A percentile compares a stretch with the other conserved stretches of the same genome.
phyloP scores from a whole-genome alignment of 352 stramenopile species.

The Pythium folliculosum region DNA sequence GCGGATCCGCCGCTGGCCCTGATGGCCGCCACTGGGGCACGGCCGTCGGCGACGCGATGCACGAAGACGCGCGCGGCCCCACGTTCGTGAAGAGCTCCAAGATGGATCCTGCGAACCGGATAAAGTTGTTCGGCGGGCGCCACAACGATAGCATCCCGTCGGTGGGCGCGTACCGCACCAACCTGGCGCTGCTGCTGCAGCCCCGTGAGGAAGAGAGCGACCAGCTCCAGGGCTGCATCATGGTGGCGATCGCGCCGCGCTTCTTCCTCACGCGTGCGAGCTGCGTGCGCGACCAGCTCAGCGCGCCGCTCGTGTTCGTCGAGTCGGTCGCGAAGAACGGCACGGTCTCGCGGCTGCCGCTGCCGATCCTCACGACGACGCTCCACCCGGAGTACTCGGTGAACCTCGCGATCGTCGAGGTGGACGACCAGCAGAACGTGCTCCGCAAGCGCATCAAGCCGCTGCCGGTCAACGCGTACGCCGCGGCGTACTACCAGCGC shows the following conservation, averaged over 20 bases:
- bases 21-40: no score
- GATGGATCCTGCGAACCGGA: background rate
- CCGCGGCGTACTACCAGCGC: slow-evolving; percentile 15
- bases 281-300: slow-evolving; percentile 17
- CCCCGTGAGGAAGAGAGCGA: slow-evolving; percentile 16
- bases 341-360: background rate
- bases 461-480: slow-evolving; percentile 11
- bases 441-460: slow-evolving; percentile 3
- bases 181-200: slow-evolving; percentile 27
- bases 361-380: slow-evolving; percentile 19
- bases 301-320: slow-evolving; percentile 12
- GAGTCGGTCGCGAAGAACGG: slow-evolving; percentile 11
- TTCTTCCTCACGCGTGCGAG: slow-evolving; percentile 32
- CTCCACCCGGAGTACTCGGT: slow-evolving; percentile 22
- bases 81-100: background rate
- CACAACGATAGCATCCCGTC: slow-evolving; percentile 19
- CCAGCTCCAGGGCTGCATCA: slow-evolving; percentile 28
- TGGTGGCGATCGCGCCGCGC: slow-evolving; percentile 26
- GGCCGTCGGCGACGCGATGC: background rate
- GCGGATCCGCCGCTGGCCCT: no score
- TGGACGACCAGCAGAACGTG: slow-evolving; percentile 1
- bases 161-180: slow-evolving; percentile 14
- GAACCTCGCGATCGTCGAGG: slow-evolving; percentile 32
- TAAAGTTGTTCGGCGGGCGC: slow-evolving; percentile 19
- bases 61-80: background rate